These are phyloP conservation scores for Fusarium verticillioides DNA, from an alignment of 2,329 filamentous ascomycete genomes.

Conservation along the genomic window DNA sequence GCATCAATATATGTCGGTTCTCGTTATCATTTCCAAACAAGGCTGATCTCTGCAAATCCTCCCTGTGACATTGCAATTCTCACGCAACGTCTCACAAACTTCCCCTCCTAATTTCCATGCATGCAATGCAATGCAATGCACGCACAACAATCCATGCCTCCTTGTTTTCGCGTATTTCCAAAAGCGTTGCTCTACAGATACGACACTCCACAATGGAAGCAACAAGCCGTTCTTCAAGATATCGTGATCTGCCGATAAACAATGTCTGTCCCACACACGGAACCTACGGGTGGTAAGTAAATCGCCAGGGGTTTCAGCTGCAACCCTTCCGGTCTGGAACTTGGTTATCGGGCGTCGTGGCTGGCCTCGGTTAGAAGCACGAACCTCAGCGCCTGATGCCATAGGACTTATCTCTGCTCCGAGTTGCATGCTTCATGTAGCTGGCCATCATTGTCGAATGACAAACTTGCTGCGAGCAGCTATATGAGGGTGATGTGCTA, in stretches of 20 bases:
- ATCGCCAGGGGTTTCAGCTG: slow-evolving; percentile 29
- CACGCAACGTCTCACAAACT: background rate
- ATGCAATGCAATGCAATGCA: background rate
- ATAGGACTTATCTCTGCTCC: slow-evolving; percentile 24
- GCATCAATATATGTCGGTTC: background rate
- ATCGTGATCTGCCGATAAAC: background rate
- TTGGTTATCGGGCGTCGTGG: slow-evolving; percentile 13
- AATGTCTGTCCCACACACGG: slow-evolving; percentile 5
- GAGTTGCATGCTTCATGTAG: slow-evolving; percentile 10
- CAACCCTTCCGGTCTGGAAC: slow-evolving; percentile 5
- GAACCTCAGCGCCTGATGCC: slow-evolving; percentile 19
- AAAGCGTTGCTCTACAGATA: slow-evolving; percentile 15
- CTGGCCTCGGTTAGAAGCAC: slow-evolving; percentile 11
- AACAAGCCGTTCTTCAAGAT: slow-evolving; percentile 1
- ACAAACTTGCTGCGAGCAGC: slow-evolving; percentile 15
- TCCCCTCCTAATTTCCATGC: background rate
- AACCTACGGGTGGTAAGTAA: slow-evolving; percentile 20
- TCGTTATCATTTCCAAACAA: background rate
- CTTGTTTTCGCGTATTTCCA: background rate
- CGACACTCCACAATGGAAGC: slow-evolving; percentile 16
- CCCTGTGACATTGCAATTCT: background rate
- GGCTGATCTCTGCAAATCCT: background rate
- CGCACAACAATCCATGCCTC: background rate
- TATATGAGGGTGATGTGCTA: background rate
- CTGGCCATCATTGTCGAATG: slow-evolving; percentile 14